These are phyloP conservation scores for Vigna angularis DNA, from an alignment of 306 rosid genomes.

Conservation along the genomic window DNA sequence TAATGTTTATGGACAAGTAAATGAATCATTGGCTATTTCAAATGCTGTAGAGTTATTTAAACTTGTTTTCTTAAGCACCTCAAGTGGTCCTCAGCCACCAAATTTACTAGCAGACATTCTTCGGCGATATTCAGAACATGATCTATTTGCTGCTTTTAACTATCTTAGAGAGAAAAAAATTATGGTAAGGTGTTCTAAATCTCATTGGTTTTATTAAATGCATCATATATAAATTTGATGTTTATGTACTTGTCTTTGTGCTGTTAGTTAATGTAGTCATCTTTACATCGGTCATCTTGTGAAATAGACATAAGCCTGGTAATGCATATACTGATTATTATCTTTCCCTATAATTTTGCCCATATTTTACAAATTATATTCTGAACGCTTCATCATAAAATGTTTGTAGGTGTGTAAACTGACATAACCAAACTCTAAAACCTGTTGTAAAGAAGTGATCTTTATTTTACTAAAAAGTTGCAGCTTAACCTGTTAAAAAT, in stretches of 20 bases:
- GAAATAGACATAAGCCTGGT: not conserved
- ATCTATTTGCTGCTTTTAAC: constrained; percentile 92
- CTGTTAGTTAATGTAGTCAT: constrained; percentile 34
- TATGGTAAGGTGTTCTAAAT: constrained; percentile 66
- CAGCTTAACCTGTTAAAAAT: constrained; percentile 4
- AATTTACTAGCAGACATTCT: constrained; percentile 78
- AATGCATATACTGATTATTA: not conserved
- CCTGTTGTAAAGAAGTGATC: not conserved
- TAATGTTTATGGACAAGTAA: constrained; percentile 63
- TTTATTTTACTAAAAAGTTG: not conserved
- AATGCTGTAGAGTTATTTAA: constrained; percentile 96
- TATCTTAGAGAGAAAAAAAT: constrained; percentile 82
- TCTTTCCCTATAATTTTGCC: constrained; percentile 16
- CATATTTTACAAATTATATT: constrained; percentile 16
- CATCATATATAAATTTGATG: constrained; percentile 30
- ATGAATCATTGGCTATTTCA: constrained; percentile 87
- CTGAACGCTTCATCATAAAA: constrained; percentile 10
- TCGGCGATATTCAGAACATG: constrained; percentile 92
- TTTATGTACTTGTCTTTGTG: constrained; percentile 30
- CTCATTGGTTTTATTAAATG: constrained; percentile 15
- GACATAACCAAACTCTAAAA: too few species aligned
- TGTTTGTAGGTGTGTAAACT: not conserved
- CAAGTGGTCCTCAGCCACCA: constrained; percentile 68
- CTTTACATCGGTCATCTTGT: constrained; percentile 12
- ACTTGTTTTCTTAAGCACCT: constrained; percentile 89